Evolutionary conservation across 2,329 filamentous ascomycete species (phyloP).

Genomic region (Venturia aucupariae): DNA sequence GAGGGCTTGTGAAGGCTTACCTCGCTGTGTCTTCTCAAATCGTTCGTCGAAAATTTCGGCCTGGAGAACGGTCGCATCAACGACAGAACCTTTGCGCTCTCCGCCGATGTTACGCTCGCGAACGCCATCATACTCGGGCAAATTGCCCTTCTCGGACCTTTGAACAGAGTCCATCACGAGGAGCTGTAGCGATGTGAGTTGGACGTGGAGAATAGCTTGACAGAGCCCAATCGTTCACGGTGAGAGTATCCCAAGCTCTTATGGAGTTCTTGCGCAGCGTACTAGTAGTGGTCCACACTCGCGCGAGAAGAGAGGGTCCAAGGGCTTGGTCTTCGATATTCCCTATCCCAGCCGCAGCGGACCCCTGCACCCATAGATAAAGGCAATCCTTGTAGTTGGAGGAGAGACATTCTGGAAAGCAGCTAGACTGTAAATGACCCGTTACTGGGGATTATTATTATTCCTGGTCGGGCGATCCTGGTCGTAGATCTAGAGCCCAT

Average conservation of each 20-base stretch:
- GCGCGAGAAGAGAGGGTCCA: neutral
- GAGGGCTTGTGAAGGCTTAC: conserved; percentile 14
- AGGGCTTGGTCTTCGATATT: neutral
- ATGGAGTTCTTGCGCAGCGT: neutral
- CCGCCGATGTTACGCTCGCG: conserved; percentile 1
- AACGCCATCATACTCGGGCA: neutral
- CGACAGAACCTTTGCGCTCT: conserved; percentile 17
- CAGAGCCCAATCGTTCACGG: neutral
- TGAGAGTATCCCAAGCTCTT: neutral
- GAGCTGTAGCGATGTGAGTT: neutral
- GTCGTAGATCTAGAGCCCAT: neutral
- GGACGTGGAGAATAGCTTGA: neutral
- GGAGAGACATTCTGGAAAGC: neutral
- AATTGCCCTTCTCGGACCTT: neutral
- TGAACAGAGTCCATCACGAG: neutral
- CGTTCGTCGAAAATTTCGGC: conserved; percentile 26
- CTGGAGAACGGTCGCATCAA: conserved; percentile 21
- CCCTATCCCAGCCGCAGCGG: neutral
- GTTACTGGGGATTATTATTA: neutral
- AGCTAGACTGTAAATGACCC: neutral
- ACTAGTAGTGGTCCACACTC: neutral
- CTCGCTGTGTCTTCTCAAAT: conserved; percentile 30
- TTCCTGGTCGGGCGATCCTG: neutral
- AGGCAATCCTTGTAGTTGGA: conserved; percentile 4
- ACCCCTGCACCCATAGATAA: conserved; percentile 1